Conservation (phyloP, 192 early-diverging fungal species). For the Lunasporangiospora selenospora region DNA sequence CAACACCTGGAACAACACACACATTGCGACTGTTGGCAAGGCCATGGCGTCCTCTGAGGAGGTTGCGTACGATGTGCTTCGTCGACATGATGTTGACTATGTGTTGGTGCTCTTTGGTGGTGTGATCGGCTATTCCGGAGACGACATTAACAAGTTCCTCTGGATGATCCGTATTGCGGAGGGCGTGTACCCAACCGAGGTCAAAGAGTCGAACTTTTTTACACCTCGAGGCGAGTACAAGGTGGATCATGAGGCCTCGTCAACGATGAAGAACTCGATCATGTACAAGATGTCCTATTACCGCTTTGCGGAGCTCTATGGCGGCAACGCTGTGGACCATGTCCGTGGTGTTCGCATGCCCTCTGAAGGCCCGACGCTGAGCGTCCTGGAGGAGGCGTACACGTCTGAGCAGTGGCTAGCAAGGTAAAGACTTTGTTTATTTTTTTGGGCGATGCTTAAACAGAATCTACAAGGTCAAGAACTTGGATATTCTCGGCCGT, state of each 20-base stretch:
- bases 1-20: constrained; percentile 99
- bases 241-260: constrained; percentile 88
- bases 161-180: constrained; percentile 99
- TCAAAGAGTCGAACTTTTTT: constrained; percentile 90
- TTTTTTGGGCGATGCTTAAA: too few relatives aligned
- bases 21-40: constrained; percentile 97
- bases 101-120: constrained; percentile 98
- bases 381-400: constrained; percentile 92
- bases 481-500: constrained; percentile 92
- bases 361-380: constrained; percentile 77
- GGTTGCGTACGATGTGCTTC: constrained; percentile 90
- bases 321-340: constrained; percentile 78
- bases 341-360: constrained; percentile 85
- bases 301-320: constrained; percentile 90
- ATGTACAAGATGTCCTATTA: constrained; percentile 99
- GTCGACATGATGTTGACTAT: constrained; percentile 95
- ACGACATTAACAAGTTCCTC: constrained; percentile 99
- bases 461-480: constrained; percentile 98
- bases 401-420: constrained; percentile 98
- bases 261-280: constrained; percentile 88
- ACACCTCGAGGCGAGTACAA: constrained; percentile 90
- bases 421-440: too few relatives aligned
- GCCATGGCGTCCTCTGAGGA: constrained; percentile 93
- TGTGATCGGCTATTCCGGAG: constrained; percentile 96
- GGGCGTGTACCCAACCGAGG: constrained; percentile 95